These are phyloP conservation scores for Nitzschia palea DNA, from an alignment of 108 stramenopile genomes.

Conservation along the genomic window DNA sequence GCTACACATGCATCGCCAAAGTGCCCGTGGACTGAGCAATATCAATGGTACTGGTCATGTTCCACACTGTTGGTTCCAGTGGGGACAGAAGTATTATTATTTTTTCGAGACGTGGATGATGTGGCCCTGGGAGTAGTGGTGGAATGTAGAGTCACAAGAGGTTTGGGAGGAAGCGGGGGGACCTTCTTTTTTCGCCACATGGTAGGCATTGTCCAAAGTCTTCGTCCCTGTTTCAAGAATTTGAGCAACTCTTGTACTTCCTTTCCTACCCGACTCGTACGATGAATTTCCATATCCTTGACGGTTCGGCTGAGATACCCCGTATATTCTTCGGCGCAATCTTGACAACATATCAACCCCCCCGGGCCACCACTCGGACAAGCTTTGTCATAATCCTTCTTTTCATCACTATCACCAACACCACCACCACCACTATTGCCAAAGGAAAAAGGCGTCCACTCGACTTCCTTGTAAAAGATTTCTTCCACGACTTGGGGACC, in stretches of 20 bases:
- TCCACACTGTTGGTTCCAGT: neutral
- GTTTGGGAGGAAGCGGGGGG: constrained; percentile 21
- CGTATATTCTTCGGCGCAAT: constrained; percentile 66
- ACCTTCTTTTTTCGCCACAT: constrained; percentile 23
- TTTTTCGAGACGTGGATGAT: too few species aligned
- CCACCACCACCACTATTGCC: neutral
- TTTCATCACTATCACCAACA: neutral
- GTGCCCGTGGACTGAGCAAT: constrained; percentile 5
- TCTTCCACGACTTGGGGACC: constrained; percentile 5
- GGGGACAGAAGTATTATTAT: neutral
- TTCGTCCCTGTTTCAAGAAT: constrained; percentile 23
- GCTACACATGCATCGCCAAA: neutral
- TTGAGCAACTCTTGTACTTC: constrained; percentile 40
- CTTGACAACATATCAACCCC: constrained; percentile 78
- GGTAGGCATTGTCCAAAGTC: constrained; percentile 10
- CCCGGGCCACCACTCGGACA: constrained; percentile 87
- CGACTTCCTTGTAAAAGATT: constrained; percentile 23
- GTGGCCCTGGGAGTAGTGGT: neutral
- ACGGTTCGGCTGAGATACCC: constrained; percentile 28
- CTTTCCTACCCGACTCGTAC: constrained; percentile 14
- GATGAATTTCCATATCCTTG: constrained; percentile 37
- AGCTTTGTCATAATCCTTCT: constrained; percentile 8
- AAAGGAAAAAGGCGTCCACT: constrained; percentile 25
- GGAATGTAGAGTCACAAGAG: neutral
- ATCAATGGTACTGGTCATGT: constrained; percentile 32